Conservation (phyloP, 2,329 filamentous ascomycete species). For the Diaporthe velutina region DNA sequence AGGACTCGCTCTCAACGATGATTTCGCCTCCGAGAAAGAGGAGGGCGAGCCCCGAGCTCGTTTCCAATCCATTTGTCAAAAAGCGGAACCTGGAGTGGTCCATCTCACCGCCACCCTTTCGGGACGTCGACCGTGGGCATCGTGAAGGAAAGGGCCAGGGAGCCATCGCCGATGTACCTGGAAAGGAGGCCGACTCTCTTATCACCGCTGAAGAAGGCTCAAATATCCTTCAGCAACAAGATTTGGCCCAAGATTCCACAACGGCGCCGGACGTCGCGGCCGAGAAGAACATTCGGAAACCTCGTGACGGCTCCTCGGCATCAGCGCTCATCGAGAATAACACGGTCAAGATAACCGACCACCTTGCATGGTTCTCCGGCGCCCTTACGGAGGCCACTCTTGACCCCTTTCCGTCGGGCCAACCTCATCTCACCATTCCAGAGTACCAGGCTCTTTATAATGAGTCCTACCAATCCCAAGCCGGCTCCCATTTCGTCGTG, state of each 20-base stretch:
- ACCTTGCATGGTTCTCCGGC: constrained; percentile 54
- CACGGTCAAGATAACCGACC: constrained; percentile 51
- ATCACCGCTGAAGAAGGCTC: background rate
- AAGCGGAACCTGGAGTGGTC: constrained; percentile 59
- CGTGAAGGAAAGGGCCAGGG: background rate
- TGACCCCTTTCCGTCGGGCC: constrained; percentile 40
- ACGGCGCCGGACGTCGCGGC: background rate
- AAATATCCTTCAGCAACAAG: background rate
- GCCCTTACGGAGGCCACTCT: constrained; percentile 48
- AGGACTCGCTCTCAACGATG: constrained; percentile 15
- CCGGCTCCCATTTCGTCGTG: constrained; percentile 73
- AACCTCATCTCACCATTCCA: constrained; percentile 51
- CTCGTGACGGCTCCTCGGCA: constrained; percentile 17
- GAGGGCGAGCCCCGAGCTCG: constrained; percentile 49
- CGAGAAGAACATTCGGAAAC: background rate
- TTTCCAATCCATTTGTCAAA: constrained; percentile 62
- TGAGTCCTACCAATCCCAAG: constrained; percentile 45
- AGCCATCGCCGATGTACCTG: background rate
- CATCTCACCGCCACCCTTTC: constrained; percentile 35
- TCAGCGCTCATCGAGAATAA: constrained; percentile 58
- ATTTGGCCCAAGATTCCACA: background rate
- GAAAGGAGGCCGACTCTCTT: no score
- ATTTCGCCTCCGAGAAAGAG: constrained; percentile 3
- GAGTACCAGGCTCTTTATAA: constrained; percentile 54
- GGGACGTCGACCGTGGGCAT: constrained; percentile 46